Evolutionary conservation across 106 monocot genomes (phyloP).

Genomic region (Dendrobium huoshanense): DNA sequence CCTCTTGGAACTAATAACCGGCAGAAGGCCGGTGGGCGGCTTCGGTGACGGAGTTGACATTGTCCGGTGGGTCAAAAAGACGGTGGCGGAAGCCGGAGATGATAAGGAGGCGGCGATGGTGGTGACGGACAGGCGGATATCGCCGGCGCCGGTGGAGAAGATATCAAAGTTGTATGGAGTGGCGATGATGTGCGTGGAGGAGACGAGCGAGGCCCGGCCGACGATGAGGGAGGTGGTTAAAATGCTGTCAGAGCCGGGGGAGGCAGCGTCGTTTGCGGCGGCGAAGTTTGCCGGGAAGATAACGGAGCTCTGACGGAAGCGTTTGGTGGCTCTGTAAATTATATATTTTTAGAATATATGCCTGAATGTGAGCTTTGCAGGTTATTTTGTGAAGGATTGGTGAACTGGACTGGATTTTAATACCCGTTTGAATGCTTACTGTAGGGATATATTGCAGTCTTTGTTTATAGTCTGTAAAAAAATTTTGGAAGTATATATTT

Average conservation of each 20-base stretch:
- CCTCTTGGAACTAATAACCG: slow-evolving; percentile 88
- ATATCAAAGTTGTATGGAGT: slow-evolving; percentile 61
- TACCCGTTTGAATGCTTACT: background rate
- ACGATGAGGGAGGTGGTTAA: slow-evolving; percentile 97
- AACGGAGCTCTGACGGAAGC: background rate
- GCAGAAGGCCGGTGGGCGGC: slow-evolving; percentile 73
- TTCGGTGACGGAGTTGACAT: slow-evolving; percentile 94
- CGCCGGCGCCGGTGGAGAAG: slow-evolving; percentile 26
- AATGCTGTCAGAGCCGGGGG: slow-evolving; percentile 45
- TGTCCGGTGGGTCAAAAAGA: slow-evolving; percentile 79
- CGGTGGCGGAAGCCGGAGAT: slow-evolving; percentile 29
- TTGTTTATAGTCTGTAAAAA: background rate
- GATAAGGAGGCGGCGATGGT: slow-evolving; percentile 28
- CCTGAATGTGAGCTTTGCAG: background rate
- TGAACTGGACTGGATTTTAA: background rate
- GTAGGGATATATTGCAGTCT: too few relatives aligned
- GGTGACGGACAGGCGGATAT: slow-evolving; percentile 52
- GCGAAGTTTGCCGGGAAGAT: background rate
- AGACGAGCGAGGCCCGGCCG: slow-evolving; percentile 59
- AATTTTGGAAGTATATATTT: too few relatives aligned
- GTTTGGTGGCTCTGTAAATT: too few relatives aligned
- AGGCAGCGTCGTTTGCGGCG: background rate
- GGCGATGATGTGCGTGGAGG: slow-evolving; percentile 83
- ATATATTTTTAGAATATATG: background rate
- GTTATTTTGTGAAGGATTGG: background rate